Evolutionary conservation across 2,329 filamentous ascomycete species (phyloP).

Genomic region (Diaporthe citriasiana): DNA sequence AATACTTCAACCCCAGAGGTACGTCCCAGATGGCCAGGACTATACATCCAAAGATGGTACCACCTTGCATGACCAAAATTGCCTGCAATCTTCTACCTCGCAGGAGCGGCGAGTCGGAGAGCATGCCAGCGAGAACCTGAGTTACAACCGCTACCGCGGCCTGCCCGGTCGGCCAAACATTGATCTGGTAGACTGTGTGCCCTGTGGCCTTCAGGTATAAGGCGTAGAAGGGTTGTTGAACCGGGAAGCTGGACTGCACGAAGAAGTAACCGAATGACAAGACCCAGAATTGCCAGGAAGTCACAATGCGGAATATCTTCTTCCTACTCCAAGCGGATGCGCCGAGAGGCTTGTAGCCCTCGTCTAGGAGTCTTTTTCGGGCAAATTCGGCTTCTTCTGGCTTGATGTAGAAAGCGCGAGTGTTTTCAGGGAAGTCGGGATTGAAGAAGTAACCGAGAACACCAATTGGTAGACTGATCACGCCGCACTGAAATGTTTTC

Average conservation of each 20-base stretch:
- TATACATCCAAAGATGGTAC: constrained; percentile 41
- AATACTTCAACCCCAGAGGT: constrained; percentile 43
- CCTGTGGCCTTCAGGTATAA: constrained; percentile 35
- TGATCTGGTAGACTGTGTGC: constrained; percentile 36
- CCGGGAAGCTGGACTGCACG: constrained; percentile 40
- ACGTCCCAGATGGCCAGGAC: constrained; percentile 40
- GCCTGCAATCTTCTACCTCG: constrained; percentile 41
- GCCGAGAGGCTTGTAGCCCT: constrained; percentile 37
- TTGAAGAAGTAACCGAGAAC: constrained; percentile 43
- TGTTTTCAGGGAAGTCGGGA: constrained; percentile 41
- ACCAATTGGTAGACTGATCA: constrained; percentile 44
- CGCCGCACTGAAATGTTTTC: constrained; percentile 33
- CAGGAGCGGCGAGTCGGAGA: constrained; percentile 42
- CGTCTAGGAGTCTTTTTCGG: constrained; percentile 36
- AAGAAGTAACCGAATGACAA: constrained; percentile 43
- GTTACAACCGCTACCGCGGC: constrained; percentile 30
- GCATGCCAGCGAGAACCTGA: constrained; percentile 41
- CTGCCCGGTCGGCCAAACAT: constrained; percentile 42
- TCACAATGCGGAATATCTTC: constrained; percentile 34
- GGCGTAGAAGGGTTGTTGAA: constrained; percentile 39
- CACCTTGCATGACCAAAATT: constrained; percentile 42
- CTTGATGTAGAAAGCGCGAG: constrained; percentile 37
- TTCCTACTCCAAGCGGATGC: constrained; percentile 30
- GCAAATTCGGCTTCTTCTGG: constrained; percentile 36
- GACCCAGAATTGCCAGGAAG: constrained; percentile 41